Evolutionary conservation across 495 filamentous ascomycete species (phyloP), one percentile per base, ranked within the genome.

Genomic region (Podospora comata): DNA sequence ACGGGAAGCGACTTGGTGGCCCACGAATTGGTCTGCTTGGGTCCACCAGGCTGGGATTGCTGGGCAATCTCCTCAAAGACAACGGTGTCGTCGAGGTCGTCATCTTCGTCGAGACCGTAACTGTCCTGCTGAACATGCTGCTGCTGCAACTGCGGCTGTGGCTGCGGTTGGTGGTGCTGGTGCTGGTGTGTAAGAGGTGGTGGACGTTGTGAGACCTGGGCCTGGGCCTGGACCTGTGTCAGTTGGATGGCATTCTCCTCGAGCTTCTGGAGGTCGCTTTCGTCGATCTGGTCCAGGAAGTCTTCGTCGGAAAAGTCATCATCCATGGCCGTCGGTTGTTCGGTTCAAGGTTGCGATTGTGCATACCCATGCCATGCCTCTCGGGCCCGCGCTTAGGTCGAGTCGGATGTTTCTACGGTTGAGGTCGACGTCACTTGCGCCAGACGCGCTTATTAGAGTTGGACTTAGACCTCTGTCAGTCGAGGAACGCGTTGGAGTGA

Each of bases 201-300:
- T 9, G 53, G 64, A 39, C 15, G 64, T 65, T 78, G 80, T 9
- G 76, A 68, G 60, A 70, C 74, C 15, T 67, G 66, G 0, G 68
- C 56, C 60, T 68, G 73, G 0, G 69, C 56, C 60, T 68, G 73
- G 58, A 73, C 81, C 61, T 85, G 82, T 30, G 82, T 85, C 62
- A 74, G 77, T 64, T 80, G 79, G 67, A 85, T 77, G 28, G 82
- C 82, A 68, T 79, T 78, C 73, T 82, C 77, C 67, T 85, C 82
- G 57, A 85, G 78, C 66, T 84, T 75, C 63, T 82, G 74, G 18
- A 84, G 71, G 32, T 71, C 70, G 30, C 75, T 76, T 67, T 77
- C 79, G 74, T 81, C 75, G n/a, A 85, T 76, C 58, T 77, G 71
- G 65, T 83, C 81, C 71, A 58, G n/a, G 23, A 85, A 77, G 30